Base-by-base conservation (phyloP, 371 early-diverging fungal genomes). In the Mortierella sp. region DNA sequence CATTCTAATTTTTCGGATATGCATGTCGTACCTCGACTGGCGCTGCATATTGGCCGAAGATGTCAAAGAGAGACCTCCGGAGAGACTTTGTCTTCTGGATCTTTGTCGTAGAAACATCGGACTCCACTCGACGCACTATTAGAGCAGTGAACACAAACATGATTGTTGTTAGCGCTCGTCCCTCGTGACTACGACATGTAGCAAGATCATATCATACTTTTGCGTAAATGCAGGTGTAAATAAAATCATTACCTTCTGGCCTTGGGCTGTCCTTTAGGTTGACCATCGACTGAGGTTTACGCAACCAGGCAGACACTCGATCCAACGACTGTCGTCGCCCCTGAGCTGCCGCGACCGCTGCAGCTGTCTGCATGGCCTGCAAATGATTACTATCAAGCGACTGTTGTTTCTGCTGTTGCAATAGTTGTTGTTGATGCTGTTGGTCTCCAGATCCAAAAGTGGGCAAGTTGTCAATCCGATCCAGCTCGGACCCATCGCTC, bases 401-500 rank as follows among this genome's bases (percentile, higher is more conserved):
- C 10, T 65, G 68, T 10, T 65, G 68, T 8, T 63, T 75, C 47
- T 34, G 57, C 54, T 47, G 73, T 24, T 68, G 74, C 65, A 44
- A 34, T 60, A 34, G 73, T 48, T 24, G 70, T 70, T 38, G 75
- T 44, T 48, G 63, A 24, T 44, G 28, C 21, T 21, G 26, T 28
- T 72, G 72, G 11, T 75, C 78, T 3, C 31, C 45, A 11, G 58
- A 6, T 21, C 72, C 78, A 60, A 71, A 77, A 1, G 78, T 81
- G 0, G 79, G 82, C 63, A 85, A 70, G 44, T 79, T 85, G 50
- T 85, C 86, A 52, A 85, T 75, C 11, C 77, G 80, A 9, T 85
- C 86, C 16, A 85, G 71, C 71, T 85, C 86, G 6, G 82, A 82
- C 0, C 86, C 86, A 68, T 85, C 86, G 3, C 86, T 80, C 74